Base-by-base conservation (phyloP, 2,329 filamentous ascomycete species). In the Emergomyces orientalis region DNA sequence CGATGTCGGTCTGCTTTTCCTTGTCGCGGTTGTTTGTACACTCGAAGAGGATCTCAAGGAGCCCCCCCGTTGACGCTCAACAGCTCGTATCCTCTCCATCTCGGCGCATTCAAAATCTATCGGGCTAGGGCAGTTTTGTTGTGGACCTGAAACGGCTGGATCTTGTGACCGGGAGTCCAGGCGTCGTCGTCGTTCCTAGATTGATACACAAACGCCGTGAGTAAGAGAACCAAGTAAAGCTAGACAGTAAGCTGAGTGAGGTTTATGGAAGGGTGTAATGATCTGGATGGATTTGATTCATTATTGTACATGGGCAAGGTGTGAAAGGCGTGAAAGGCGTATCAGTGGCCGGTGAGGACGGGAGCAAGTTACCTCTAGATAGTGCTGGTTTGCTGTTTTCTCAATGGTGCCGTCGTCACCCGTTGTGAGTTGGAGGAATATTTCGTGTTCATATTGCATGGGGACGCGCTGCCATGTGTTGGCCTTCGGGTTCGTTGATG, bases 401-500 rank as follows among this genome's bases (percentile, higher is more conserved):
- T 67, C 66, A 39, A 49, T 60, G 5, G 60, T 37, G 4, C 56
- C 61, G 49, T 64, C 63, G 34, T 64, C 65, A 2, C 69, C 71
- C 11, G 67, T 66, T 30, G 67, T 68, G 39, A 73, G 63, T 57
- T 72, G 70, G 17, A 73, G 69, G 51, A 72, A 73, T 19, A 68
- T 67, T 60, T 73, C 71, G 43, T 73, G 71, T 47, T 73, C 71
- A 60, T 73, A 72, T 59, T 68, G 70, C 62, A 73, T 67, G 8
- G 70, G 43, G 27, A 65, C 62, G 9, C 37, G 61, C 39, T 49
- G n/a, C 58, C 61, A 52, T n/a, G 27, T 45, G 32, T 51, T 7
- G 25, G 17, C 25, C n/a, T 61, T 55, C 34, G 60, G 14, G 17
- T 13, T 25, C n/a, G 2, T 55, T 9, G 47, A 37, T 6, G 34